Conservation (phyloP, 2,329 filamentous ascomycete genomes). For the Pseudogymnoascus sp. region DNA sequence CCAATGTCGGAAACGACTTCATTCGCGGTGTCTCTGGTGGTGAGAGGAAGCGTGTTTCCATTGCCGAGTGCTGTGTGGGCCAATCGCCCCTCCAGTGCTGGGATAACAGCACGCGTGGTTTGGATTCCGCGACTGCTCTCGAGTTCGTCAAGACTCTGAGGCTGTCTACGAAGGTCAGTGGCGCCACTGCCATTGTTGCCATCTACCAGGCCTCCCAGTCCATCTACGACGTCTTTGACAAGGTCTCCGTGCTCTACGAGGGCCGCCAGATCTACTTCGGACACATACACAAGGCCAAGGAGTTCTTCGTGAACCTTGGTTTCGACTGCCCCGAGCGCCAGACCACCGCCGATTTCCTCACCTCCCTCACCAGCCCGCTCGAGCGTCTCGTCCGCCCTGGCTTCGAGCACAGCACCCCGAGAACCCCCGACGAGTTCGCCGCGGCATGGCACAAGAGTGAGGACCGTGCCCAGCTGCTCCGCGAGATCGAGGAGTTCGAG, state of each 20-base stretch:
- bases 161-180: conserved; percentile 53
- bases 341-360: conserved; percentile 58
- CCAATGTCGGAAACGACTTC: conserved; percentile 65
- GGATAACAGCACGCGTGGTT: conserved; percentile 66
- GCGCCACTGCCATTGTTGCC: conserved; percentile 55
- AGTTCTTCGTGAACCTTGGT: conserved; percentile 63
- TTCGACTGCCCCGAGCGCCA: conserved; percentile 59
- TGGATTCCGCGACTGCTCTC: conserved; percentile 65
- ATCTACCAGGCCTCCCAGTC: conserved; percentile 65
- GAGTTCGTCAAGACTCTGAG: conserved; percentile 64
- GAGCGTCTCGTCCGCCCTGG: conserved; percentile 48
- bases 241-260: conserved; percentile 57
- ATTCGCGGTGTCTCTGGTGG: conserved; percentile 61
- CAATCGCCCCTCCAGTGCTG: conserved; percentile 60
- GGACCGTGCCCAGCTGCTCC: conserved; percentile 33
- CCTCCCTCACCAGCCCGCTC: conserved; percentile 58
- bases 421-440: conserved; percentile 47
- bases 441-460: conserved; percentile 40
- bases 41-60: conserved; percentile 71
- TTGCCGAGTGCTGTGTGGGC: conserved; percentile 62
- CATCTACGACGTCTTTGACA: conserved; percentile 62
- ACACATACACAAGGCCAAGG: conserved; percentile 49
- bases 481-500: conserved; percentile 47
- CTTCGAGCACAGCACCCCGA: conserved; percentile 48
- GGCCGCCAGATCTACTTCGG: conserved; percentile 69